phyloP scores from a whole-genome alignment of 2,329 filamentous ascomycete genomes.

The Arthrobotrys musiformis region DNA sequence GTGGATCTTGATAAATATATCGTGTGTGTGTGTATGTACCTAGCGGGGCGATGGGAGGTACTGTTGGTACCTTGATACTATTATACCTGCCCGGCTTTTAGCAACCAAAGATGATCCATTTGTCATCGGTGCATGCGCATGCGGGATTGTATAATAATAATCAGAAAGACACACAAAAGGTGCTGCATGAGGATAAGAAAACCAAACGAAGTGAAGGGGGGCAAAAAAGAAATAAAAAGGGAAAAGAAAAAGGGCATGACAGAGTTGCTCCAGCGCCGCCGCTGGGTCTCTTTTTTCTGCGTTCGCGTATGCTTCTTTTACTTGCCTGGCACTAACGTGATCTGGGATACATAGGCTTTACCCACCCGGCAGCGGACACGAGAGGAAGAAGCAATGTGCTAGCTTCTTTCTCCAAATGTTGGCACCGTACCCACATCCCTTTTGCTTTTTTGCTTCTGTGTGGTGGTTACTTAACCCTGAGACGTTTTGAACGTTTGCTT shows the following conservation, averaged over 20 bases:
- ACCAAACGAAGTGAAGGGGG: constrained; percentile 31
- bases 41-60: constrained; percentile 5
- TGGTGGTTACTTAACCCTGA: constrained; percentile 31
- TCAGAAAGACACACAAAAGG: not conserved
- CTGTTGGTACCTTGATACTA: not conserved
- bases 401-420: constrained; percentile 21
- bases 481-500: constrained; percentile 47
- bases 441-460: constrained; percentile 24
- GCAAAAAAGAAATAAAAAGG: constrained; percentile 29
- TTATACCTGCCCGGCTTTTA: constrained; percentile 24
- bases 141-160: constrained; percentile 30
- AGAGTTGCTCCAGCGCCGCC: not conserved
- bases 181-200: constrained; percentile 18
- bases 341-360: constrained; percentile 56
- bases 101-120: constrained; percentile 50
- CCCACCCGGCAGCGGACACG: constrained; percentile 56
- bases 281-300: no score
- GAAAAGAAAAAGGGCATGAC: constrained; percentile 20
- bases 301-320: constrained; percentile 36
- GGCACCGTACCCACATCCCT: constrained; percentile 29
- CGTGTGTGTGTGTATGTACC: not conserved
- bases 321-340: constrained; percentile 54
- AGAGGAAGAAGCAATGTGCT: constrained; percentile 44
- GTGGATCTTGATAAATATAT: constrained; percentile 47
- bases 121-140: constrained; percentile 56